These are phyloP conservation scores for Mariannaea elegans DNA, from an alignment of 2,329 filamentous ascomycete species.

Conservation along the genomic window DNA sequence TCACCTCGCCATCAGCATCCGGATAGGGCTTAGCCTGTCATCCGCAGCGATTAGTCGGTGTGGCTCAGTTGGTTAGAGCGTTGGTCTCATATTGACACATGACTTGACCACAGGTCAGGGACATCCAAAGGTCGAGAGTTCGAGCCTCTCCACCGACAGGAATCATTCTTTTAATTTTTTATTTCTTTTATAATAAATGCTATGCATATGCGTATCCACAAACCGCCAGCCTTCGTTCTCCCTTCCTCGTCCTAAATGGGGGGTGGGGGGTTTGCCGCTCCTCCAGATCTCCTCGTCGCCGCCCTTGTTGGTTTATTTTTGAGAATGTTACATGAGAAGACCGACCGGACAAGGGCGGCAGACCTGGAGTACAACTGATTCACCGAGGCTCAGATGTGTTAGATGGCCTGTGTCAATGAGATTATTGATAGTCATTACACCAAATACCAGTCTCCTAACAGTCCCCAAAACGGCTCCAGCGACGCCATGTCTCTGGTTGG, in stretches of 20 bases:
- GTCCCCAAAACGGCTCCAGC: conserved; percentile 6
- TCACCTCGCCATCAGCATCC: conserved; percentile 4
- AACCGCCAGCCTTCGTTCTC: too few relatives aligned
- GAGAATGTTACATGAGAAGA: too few relatives aligned
- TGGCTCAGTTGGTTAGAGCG: conserved; percentile 44
- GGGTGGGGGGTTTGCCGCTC: too few relatives aligned
- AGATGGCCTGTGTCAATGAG: background rate
- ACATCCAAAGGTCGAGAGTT: conserved; percentile 43
- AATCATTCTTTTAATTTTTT: background rate
- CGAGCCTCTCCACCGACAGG: conserved; percentile 41
- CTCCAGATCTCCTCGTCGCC: too few relatives aligned
- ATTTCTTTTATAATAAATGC: too few relatives aligned
- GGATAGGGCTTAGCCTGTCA: conserved; percentile 19
- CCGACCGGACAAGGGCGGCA: too few relatives aligned
- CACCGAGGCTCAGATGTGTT: background rate
- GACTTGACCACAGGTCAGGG: conserved; percentile 35
- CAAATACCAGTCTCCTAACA: conserved; percentile 18
- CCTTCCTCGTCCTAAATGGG: too few relatives aligned
- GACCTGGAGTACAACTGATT: background rate
- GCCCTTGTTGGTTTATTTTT: too few relatives aligned
- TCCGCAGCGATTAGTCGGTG: conserved; percentile 27
- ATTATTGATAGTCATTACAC: conserved; percentile 14
- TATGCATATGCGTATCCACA: too few relatives aligned
- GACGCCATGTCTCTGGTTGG: conserved; percentile 3
- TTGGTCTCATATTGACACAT: conserved; percentile 40